phyloP scores from a whole-genome alignment of 352 stramenopile genomes.

The Elongisporangium senticosum region DNA sequence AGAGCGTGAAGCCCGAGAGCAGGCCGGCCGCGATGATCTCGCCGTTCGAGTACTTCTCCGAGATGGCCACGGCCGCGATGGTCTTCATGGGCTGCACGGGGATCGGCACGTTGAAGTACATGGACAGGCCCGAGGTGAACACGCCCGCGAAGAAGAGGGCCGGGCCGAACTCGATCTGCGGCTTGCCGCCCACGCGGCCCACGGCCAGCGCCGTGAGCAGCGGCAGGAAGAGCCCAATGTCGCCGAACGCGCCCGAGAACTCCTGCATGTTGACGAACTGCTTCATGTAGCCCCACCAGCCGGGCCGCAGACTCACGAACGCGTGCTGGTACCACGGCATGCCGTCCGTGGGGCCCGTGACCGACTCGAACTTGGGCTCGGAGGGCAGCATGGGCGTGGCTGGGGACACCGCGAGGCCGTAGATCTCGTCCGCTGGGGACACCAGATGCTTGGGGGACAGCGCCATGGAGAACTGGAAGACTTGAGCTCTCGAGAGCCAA shows the following conservation, averaged over 20 bases:
- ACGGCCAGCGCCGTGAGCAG: conserved; percentile 89
- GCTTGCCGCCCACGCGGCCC: conserved; percentile 50
- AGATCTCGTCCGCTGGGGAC: conserved; percentile 4
- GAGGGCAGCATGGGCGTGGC: conserved; percentile 31
- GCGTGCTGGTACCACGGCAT: conserved; percentile 37
- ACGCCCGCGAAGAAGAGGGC: conserved; percentile 91
- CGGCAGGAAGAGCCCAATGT: conserved; percentile 92
- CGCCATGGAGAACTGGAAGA: not conserved
- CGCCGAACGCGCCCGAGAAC: conserved; percentile 87
- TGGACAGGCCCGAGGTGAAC: conserved; percentile 82
- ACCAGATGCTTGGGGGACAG: not conserved
- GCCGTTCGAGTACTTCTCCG: conserved; percentile 65
- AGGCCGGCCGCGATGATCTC: conserved; percentile 87
- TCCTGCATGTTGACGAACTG: conserved; percentile 75
- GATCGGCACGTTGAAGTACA: conserved; percentile 90
- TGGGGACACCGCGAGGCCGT: conserved; percentile 1
- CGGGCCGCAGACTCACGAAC: conserved; percentile 51
- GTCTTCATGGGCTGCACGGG: conserved; percentile 96
- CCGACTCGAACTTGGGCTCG: conserved; percentile 23
- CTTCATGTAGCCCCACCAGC: conserved; percentile 51
- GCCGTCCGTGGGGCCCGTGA: conserved; percentile 45
- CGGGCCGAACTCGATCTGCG: conserved; percentile 83
- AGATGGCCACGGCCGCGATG: conserved; percentile 87
- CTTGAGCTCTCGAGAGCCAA: not conserved
- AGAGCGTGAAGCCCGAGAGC: conserved; percentile 50